Evolutionary conservation across 2,329 filamentous ascomycete species (phyloP).

Genomic region (Cryoendolithus antarcticus): DNA sequence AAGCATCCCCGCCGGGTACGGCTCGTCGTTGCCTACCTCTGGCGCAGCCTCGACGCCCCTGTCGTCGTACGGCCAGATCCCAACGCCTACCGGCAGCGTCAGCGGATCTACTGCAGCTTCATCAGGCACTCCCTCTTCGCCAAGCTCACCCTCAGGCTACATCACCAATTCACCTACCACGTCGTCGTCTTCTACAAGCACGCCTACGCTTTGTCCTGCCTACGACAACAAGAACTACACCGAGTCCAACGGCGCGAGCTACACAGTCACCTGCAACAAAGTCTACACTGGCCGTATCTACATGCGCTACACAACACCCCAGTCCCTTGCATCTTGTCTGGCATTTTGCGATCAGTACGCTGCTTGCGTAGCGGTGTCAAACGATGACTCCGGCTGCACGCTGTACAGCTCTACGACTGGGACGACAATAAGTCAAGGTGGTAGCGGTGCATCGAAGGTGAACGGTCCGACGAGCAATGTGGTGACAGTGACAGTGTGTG

Average conservation of each 20-base stretch:
- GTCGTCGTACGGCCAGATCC: too few relatives aligned
- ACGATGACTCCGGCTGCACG: conserved; percentile 1
- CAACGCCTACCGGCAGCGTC: too few relatives aligned
- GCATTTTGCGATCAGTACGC: conserved; percentile 3
- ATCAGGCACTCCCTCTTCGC: too few relatives aligned
- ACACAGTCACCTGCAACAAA: conserved; percentile 7
- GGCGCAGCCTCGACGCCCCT: too few relatives aligned
- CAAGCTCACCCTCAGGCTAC: too few relatives aligned
- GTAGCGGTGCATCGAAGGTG: conserved; percentile 5
- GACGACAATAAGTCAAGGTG: background rate
- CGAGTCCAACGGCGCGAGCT: conserved; percentile 4
- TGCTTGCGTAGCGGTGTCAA: conserved; percentile 3
- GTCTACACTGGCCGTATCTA: conserved; percentile 7
- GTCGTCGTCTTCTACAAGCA: background rate
- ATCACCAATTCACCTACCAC: background rate
- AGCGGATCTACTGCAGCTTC: too few relatives aligned
- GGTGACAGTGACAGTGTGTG: conserved; percentile 9
- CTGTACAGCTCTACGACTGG: conserved; percentile 6
- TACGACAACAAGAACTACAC: conserved; percentile 9
- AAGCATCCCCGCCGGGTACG: too few relatives aligned
- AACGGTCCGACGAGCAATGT: conserved; percentile 1
- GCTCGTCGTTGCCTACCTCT: too few relatives aligned
- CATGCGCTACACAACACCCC: background rate
- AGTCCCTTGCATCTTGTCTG: conserved; percentile 5
- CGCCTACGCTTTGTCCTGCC: conserved; percentile 6